Percentiles rank a stretch among this genome's conserved stretches.
These are phyloP conservation scores for Dinochytrium kinnereticum DNA, from an alignment of 371 early-diverging fungal genomes.

Conservation along the genomic window DNA sequence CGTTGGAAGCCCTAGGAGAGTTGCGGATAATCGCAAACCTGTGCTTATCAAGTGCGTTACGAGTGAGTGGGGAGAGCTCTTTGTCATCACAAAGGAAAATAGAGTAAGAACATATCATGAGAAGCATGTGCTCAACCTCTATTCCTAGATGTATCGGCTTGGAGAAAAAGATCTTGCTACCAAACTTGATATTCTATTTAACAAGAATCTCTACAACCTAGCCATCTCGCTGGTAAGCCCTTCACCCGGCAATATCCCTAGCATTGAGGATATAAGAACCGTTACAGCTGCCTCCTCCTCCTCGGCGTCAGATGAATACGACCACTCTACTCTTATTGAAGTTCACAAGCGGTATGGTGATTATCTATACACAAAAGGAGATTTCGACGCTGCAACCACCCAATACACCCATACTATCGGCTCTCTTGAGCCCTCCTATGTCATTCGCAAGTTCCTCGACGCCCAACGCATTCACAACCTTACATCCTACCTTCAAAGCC, in stretches of 20 bases:
- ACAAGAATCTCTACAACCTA: slow-evolving; percentile 83
- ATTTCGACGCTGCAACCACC: slow-evolving; percentile 88
- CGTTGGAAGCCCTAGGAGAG: slow-evolving; percentile 51
- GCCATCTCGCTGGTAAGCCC: slow-evolving; percentile 70
- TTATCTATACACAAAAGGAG: slow-evolving; percentile 84
- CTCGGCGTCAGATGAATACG: slow-evolving; percentile 23
- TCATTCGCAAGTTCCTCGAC: slow-evolving; percentile 94
- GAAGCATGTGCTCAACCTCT: too few relatives aligned
- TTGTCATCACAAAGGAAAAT: slow-evolving; percentile 80
- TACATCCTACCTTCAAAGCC: slow-evolving; percentile 85
- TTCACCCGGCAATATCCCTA: not conserved
- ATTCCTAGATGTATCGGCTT: slow-evolving; percentile 73
- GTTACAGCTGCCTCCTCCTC: slow-evolving; percentile 1
- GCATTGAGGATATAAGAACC: slow-evolving; percentile 4
- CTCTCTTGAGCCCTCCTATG: slow-evolving; percentile 92
- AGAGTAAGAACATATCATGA: slow-evolving; percentile 54
- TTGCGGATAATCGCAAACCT: slow-evolving; percentile 47
- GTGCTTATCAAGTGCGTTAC: slow-evolving; percentile 48
- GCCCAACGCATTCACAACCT: slow-evolving; percentile 90
- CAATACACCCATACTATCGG: slow-evolving; percentile 92
- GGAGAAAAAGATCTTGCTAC: slow-evolving; percentile 87
- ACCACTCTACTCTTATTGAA: slow-evolving; percentile 62
- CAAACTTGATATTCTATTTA: slow-evolving; percentile 85
- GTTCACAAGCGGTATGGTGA: slow-evolving; percentile 94
- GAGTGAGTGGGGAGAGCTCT: slow-evolving; percentile 90